Conservation (phyloP, 345 rosid genomes). For the Brassica cretica region DNA sequence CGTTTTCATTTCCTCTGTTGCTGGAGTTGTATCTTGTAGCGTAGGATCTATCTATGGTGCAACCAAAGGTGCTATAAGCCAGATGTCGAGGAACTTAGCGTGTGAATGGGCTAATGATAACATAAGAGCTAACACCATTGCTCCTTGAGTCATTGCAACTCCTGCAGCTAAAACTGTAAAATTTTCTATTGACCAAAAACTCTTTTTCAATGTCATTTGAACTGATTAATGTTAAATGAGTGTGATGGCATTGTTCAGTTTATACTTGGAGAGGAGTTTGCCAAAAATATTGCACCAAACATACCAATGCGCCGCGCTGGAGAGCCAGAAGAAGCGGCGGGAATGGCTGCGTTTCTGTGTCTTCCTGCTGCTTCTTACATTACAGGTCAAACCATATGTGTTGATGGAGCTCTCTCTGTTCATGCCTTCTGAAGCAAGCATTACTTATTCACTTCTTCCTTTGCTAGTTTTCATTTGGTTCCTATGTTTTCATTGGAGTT, state of each 20-base stretch:
- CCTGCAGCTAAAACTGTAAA: conserved; percentile 20
- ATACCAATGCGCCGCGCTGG: conserved; percentile 59
- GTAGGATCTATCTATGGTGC: conserved; percentile 45
- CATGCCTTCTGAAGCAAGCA: conserved; percentile 46
- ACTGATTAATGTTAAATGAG: background rate
- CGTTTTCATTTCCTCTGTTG: conserved; percentile 67
- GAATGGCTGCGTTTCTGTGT: conserved; percentile 33
- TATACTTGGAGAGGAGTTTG: conserved; percentile 17
- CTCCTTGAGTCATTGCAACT: conserved; percentile 31
- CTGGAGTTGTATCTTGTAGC: conserved; percentile 40
- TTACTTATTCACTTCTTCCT: background rate
- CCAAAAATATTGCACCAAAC: background rate
- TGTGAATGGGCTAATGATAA: conserved; percentile 27
- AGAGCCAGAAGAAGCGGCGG: conserved; percentile 60
- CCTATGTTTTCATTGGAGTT: background rate
- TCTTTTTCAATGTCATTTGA: background rate
- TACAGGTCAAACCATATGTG: conserved; percentile 61
- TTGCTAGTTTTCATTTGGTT: background rate
- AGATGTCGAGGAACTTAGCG: conserved; percentile 20
- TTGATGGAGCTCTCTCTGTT: conserved; percentile 68
- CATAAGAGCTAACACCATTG: conserved; percentile 18
- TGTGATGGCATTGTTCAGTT: conserved; percentile 4
- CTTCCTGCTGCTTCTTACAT: conserved; percentile 27
- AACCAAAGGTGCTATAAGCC: conserved; percentile 26
- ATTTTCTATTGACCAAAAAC: background rate